phyloP scores from a whole-genome alignment of 768 basidiomycete species.

The Rhizopogon salebrosus region DNA sequence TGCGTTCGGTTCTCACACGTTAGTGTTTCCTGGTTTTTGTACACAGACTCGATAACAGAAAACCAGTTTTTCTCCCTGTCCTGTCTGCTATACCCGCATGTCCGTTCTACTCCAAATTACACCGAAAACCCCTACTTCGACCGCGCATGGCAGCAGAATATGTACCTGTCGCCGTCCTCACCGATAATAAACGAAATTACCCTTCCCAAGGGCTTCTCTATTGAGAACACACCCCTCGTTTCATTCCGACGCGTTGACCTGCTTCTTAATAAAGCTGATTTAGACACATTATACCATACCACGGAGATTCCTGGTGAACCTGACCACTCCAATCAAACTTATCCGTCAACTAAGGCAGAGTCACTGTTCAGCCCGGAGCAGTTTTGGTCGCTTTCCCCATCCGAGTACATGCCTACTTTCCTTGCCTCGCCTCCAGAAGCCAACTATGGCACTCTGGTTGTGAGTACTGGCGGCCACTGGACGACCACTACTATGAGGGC shows the following conservation, averaged over 20 bases:
- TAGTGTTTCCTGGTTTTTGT: not conserved
- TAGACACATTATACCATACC: slow-evolving; percentile 38
- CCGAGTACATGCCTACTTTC: slow-evolving; percentile 50
- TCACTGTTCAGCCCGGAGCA: slow-evolving; percentile 51
- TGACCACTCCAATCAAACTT: slow-evolving; percentile 10
- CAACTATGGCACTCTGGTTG: slow-evolving; percentile 58
- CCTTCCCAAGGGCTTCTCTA: slow-evolving; percentile 49
- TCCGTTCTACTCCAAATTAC: slow-evolving; percentile 61
- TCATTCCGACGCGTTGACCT: slow-evolving; percentile 65
- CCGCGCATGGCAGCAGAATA: slow-evolving; percentile 58
- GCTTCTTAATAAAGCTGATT: slow-evolving; percentile 43
- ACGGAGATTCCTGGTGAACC: slow-evolving; percentile 11
- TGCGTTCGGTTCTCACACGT: not conserved
- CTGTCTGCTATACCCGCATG: slow-evolving; percentile 61
- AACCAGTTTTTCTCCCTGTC: slow-evolving; percentile 73
- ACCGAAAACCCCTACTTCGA: slow-evolving; percentile 49
- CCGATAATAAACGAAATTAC: slow-evolving; percentile 26
- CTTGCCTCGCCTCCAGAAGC: slow-evolving; percentile 36
- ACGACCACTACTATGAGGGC: slow-evolving; percentile 50
- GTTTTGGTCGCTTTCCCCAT: slow-evolving; percentile 48
- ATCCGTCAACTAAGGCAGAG: slow-evolving; percentile 25
- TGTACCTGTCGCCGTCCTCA: slow-evolving; percentile 56
- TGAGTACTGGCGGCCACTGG: slow-evolving; percentile 69
- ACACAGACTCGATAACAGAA: slow-evolving; percentile 65
- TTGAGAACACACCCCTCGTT: slow-evolving; percentile 54